A percentile compares a stretch with the other conserved stretches of the same genome.
Conservation (phyloP, 2,329 filamentous ascomycete genomes). For the Curvularia eragrostidis region DNA sequence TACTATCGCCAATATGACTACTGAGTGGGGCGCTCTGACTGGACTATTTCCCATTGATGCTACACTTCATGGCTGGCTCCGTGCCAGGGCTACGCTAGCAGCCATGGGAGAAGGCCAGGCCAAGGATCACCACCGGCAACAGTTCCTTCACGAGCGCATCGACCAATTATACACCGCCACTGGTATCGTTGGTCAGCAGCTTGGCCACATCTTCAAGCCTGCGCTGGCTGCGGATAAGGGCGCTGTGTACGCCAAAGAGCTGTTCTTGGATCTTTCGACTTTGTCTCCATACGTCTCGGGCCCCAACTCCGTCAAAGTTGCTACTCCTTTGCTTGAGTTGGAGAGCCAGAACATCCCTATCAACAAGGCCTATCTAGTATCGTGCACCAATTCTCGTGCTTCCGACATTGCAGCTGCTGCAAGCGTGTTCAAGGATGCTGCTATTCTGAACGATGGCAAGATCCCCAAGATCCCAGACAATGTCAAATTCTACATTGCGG, state of each 20-base stretch:
- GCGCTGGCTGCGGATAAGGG: constrained; percentile 74
- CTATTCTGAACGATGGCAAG: constrained; percentile 63
- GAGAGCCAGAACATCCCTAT: constrained; percentile 76
- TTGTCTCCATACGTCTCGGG: constrained; percentile 85
- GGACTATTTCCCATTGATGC: constrained; percentile 83
- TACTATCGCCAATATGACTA: constrained; percentile 81
- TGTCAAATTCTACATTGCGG: constrained; percentile 88
- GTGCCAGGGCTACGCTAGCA: constrained; percentile 74
- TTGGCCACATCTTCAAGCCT: constrained; percentile 57
- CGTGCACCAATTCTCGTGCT: constrained; percentile 84
- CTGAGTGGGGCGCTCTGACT: constrained; percentile 77
- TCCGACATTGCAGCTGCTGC: constrained; percentile 85
- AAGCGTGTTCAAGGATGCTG: constrained; percentile 81
- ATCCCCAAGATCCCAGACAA: constrained; percentile 74
- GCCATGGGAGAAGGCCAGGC: constrained; percentile 64
- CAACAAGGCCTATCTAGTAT: constrained; percentile 85
- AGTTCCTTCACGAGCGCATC: constrained; percentile 75
- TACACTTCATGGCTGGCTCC: constrained; percentile 74
- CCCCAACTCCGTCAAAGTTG: constrained; percentile 89
- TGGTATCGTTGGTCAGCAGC: constrained; percentile 46
- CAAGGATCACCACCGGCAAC: constrained; percentile 58
- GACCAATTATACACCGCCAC: constrained; percentile 68
- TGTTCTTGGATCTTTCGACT: constrained; percentile 82
- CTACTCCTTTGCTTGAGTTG: constrained; percentile 77
- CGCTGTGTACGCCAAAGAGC: constrained; percentile 80